These are phyloP conservation scores for Dictyostelium capitatum DNA, from an alignment of 78 protist genomes.

Conservation along the genomic window DNA sequence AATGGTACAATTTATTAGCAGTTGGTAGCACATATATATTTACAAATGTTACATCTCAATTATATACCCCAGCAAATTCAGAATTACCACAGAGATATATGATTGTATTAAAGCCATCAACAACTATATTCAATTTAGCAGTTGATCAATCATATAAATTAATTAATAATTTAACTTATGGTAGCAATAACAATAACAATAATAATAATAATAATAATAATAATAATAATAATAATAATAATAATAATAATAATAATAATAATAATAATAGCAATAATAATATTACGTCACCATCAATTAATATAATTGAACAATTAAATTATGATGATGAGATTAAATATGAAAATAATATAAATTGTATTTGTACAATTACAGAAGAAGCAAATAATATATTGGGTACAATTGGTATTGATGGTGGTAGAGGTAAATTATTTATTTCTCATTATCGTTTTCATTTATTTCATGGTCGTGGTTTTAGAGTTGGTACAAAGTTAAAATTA, in stretches of 20 bases:
- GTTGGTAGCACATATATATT: conserved; percentile 24
- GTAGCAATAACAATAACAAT: too few species aligned
- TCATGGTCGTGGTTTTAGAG: conserved; percentile 51
- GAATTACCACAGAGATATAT: not conserved
- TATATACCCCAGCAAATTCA: not conserved
- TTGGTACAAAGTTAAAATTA: conserved; percentile 25
- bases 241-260: not conserved
- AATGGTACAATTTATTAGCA: conserved; percentile 28
- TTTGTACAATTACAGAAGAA: conserved; percentile 26
- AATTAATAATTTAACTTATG: not conserved
- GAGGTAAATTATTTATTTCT: conserved; percentile 22
- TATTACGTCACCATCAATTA: too few species aligned
- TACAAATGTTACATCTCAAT: not conserved
- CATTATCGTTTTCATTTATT: conserved; percentile 35
- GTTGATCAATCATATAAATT: not conserved
- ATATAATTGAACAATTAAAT: not conserved
- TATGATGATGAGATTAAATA: not conserved
- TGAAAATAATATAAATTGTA: not conserved
- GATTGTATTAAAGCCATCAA: not conserved
- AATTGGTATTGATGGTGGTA: not conserved
- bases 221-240: not conserved
- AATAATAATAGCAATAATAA: not conserved
- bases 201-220: too few species aligned
- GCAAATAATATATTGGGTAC: not conserved
- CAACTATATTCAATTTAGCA: not conserved